Evolutionary conservation across 2,329 filamentous ascomycete species (phyloP).

Genomic region (Helminthosporium solani): DNA sequence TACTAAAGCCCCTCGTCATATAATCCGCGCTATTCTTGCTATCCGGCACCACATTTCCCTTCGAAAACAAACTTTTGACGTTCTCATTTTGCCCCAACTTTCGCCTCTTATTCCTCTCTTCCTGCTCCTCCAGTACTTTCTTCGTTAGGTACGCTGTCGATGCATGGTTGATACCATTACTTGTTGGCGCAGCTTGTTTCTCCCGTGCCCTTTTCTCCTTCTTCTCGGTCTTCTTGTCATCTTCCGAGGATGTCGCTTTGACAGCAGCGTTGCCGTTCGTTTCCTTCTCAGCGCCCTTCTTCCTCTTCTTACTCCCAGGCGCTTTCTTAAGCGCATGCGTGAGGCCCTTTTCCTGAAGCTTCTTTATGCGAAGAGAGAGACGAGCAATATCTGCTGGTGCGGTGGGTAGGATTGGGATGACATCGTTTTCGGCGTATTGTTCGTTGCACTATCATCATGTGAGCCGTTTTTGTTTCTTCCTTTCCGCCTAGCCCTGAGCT

Average conservation of each 20-base stretch:
- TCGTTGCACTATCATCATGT: conserved; percentile 65
- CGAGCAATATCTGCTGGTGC: conserved; percentile 68
- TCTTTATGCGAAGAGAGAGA: conserved; percentile 65
- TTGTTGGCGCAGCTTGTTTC: background rate
- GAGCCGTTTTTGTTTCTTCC: no score
- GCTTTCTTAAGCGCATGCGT: conserved; percentile 88
- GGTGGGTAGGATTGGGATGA: conserved; percentile 79
- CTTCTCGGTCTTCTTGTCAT: conserved; percentile 18
- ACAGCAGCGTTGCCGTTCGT: conserved; percentile 17
- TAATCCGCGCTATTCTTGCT: conserved; percentile 50
- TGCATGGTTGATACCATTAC: conserved; percentile 77
- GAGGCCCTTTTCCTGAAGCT: conserved; percentile 69
- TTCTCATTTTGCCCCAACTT: conserved; percentile 62
- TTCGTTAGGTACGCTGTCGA: conserved; percentile 82
- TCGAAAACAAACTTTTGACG: conserved; percentile 51
- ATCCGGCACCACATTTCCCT: conserved; percentile 36
- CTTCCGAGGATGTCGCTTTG: conserved; percentile 16
- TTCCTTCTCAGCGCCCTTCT: conserved; percentile 63
- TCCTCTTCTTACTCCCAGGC: conserved; percentile 66
- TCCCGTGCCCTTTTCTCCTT: conserved; percentile 12
- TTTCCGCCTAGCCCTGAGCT: background rate
- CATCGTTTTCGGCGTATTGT: conserved; percentile 68
- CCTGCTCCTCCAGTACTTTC: conserved; percentile 83
- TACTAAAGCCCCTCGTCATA: conserved; percentile 52
- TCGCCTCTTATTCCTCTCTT: conserved; percentile 74